Evolutionary conservation across 2,329 filamentous ascomycete genomes (phyloP), one percentile per base, ranked within the genome.

Genomic region (Colletotrichum graminicola): DNA sequence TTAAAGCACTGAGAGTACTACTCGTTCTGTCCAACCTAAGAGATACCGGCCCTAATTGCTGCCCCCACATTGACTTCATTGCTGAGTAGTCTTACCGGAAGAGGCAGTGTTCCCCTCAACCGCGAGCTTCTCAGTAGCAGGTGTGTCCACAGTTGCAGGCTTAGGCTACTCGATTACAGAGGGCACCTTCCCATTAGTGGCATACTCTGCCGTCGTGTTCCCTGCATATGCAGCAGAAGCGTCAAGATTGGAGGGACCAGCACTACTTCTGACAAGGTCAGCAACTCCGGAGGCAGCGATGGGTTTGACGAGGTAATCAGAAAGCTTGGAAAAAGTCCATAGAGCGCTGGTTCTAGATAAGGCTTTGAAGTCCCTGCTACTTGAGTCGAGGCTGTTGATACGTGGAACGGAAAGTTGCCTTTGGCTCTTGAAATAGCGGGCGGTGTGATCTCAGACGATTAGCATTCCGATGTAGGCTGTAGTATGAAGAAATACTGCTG

Each of bases 1-100:
- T 1, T 78, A 81, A 34, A 86, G 87, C 73, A 90, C 73, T 90
- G 88, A 85, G 84, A 90, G 76, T 91, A 91, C 77, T n/a, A n/a
- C n/a, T n/a, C n/a, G n/a, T n/a, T n/a, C n/a, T n/a, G n/a, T n/a
- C n/a, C n/a, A n/a, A n/a, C n/a, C n/a, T n/a, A 29, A 29, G 29
- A 29, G 29, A 4, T 29, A 11, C 77, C 78, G 29, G 4, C 68
- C 75, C 57, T 61, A 79, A 61, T 71, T 63, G 2, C 60, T 72
- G 18, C 78, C 77, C 32, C 76, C 77, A 29, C 77, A 79, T 63
- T 78, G 77, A 21, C 73, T 66, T 64, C 72, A 76, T 16, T 32
- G 21, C 56, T 71, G 49, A 14, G 63, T 63, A 43, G 62, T 54
- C 18, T 41, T 49, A 5, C 52, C 34, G 2, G 55, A 47, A 29